These are phyloP conservation scores for Coniochaeta hoffmannii DNA, from an alignment of 2,329 filamentous ascomycete species.

Conservation along the genomic window DNA sequence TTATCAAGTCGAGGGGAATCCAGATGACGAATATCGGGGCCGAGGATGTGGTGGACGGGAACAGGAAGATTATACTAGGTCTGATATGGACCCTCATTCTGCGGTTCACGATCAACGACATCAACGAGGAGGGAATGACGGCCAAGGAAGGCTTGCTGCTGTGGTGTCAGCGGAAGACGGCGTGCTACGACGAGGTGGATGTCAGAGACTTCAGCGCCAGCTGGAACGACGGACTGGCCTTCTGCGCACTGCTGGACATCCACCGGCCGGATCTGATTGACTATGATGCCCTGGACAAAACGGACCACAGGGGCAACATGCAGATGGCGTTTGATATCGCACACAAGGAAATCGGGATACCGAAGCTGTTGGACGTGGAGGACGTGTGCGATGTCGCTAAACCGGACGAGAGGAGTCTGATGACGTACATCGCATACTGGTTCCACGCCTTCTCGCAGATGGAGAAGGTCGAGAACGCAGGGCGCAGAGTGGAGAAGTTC, in stretches of 20 bases:
- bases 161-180: conserved; percentile 98
- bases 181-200: conserved; percentile 95
- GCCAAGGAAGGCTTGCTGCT: conserved; percentile 91
- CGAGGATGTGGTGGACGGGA: conserved; percentile 96
- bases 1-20: conserved; percentile 75
- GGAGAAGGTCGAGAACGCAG: conserved; percentile 97
- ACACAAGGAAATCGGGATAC: conserved; percentile 92
- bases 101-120: conserved; percentile 96
- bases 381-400: conserved; percentile 96
- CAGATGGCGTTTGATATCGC: conserved; percentile 96
- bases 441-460: conserved; percentile 99
- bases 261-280: conserved; percentile 96
- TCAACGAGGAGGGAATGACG: conserved; percentile 95
- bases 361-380: conserved; percentile 90
- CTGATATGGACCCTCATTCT: conserved; percentile 98
- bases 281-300: conserved; percentile 90
- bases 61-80: conserved; percentile 93
- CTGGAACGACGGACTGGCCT: conserved; percentile 96
- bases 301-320: conserved; percentile 94
- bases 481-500: conserved; percentile 94
- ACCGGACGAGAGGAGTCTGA: conserved; percentile 91
- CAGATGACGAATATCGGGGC: conserved; percentile 98
- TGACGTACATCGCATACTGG: conserved; percentile 99
- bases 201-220: conserved; percentile 91
- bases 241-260: conserved; percentile 93